These are phyloP conservation scores for Apium graveolens DNA, from an alignment of 129 eudicot genomes.

Conservation along the genomic window DNA sequence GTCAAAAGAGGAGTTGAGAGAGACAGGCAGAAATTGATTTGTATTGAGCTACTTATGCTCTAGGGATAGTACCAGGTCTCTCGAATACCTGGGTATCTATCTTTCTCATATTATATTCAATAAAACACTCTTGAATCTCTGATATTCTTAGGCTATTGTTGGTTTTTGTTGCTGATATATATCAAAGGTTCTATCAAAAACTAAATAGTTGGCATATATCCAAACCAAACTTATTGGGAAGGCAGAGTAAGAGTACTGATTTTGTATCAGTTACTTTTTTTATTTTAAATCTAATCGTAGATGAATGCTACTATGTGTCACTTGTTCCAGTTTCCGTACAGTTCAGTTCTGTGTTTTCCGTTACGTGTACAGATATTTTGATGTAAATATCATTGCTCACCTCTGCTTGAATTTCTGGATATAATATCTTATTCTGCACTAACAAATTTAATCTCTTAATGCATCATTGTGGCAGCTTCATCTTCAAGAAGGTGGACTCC, in stretches of 20 bases:
- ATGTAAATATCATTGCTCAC: not conserved
- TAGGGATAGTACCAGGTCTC: not conserved
- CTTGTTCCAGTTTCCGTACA: not conserved
- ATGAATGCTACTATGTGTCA: not conserved
- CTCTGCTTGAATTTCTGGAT: not conserved
- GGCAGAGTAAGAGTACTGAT: not conserved
- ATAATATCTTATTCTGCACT: not conserved
- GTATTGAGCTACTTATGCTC: not conserved
- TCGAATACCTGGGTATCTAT: not conserved
- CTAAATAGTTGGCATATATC: not conserved
- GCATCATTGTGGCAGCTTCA: conserved; percentile 49
- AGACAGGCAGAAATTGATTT: not conserved
- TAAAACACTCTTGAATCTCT: no score
- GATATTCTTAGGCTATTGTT: no score
- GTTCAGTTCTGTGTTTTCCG: not conserved
- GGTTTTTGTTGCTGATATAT: no score
- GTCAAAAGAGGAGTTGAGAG: not conserved
- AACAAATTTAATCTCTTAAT: not conserved
- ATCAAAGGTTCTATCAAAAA: no score
- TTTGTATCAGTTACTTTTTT: not conserved
- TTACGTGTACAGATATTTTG: not conserved
- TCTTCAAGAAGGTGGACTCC: conserved; percentile 99
- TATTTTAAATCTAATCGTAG: not conserved
- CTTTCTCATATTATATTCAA: no score
- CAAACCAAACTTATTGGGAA: not conserved